Evolutionary conservation across 2,329 filamentous ascomycete species (phyloP), one percentile per base, ranked within the genome.

Genomic region (Aureobasidium sp.): DNA sequence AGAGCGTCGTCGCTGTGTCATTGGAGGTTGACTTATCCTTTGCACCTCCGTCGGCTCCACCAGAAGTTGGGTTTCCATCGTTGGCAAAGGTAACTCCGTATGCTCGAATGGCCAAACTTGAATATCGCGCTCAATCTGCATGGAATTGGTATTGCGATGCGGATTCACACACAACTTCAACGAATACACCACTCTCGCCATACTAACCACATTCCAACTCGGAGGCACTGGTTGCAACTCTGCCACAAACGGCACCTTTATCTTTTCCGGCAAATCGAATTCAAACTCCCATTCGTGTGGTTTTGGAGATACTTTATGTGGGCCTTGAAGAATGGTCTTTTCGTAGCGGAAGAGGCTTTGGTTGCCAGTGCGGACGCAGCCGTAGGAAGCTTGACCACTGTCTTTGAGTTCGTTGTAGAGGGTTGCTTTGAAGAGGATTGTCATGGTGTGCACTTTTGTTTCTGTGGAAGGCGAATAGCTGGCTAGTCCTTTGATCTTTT

Each of bases 231-330:
- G 29, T 36, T 57, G 53, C n/a, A 29, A 11, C 6, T 45, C 53
- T 15, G 53, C n/a, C 29, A 45, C 53, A 57, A 57, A 57, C 15
- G 53, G 53, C 39, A 57, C 39, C 10, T 57, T 57, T 16, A 57
- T 45, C 3, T 11, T 45, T 5, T 45, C 29, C 3, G 53, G 53
- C 5, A 57, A 3, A 3, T 57, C 39, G 13, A 57, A 57, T 10
- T 44, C 53, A 27, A 57, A 57, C 2, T 39, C 10, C 53, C 53
- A 57, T 36, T 45, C 53, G 21, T 57, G 53, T 9, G 53, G 25
- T 45, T 36, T 32, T 8, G 53, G 53, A 2, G 41, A 57, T 10
- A 57, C 29, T 7, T 57, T 57, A 13, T 57, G 53, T 2, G 37
- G 37, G 15, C 53, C 53, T 45, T 45, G n/a, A n/a, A 57, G 37